These are phyloP conservation scores for Trypanosoma rangeli DNA, from an alignment of 208 protist species.

Conservation along the genomic window DNA sequence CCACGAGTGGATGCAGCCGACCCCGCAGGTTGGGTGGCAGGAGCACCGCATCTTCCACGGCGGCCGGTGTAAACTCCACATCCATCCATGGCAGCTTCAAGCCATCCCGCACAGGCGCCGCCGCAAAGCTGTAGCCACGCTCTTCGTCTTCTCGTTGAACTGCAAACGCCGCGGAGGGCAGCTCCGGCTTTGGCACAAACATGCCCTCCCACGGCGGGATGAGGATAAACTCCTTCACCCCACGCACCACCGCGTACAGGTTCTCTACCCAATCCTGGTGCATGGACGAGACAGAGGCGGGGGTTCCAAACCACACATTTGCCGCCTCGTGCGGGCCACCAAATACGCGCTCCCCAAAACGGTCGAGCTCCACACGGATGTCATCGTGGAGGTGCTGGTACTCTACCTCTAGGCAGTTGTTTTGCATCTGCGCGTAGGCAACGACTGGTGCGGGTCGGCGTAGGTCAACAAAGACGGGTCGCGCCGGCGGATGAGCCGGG, in stretches of 20 bases:
- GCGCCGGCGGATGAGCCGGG: conserved; percentile 25
- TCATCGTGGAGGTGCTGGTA: conserved; percentile 74
- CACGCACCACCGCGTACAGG: conserved; percentile 87
- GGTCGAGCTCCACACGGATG: conserved; percentile 48
- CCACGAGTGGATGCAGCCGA: conserved; percentile 67
- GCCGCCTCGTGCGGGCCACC: conserved; percentile 70
- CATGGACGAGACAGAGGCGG: conserved; percentile 78
- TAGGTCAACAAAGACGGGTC: conserved; percentile 64
- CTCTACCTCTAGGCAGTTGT: conserved; percentile 86
- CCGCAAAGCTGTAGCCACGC: conserved; percentile 38
- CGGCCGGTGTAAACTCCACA: conserved; percentile 69
- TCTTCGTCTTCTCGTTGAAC: conserved; percentile 35
- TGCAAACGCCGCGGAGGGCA: conserved; percentile 62
- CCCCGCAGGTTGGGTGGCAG: conserved; percentile 24
- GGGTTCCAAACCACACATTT: conserved; percentile 91
- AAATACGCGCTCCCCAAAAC: conserved; percentile 73
- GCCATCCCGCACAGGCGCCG: conserved; percentile 57
- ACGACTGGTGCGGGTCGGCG: conserved; percentile 38
- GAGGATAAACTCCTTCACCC: conserved; percentile 90
- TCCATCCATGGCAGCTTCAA: conserved; percentile 85
- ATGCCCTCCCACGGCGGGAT: conserved; percentile 87
- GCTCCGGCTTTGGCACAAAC: conserved; percentile 79
- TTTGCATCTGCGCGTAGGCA: conserved; percentile 90
- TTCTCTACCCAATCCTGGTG: conserved; percentile 94
- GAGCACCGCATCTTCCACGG: conserved; percentile 30